Evolutionary conservation across 306 rosid genomes (phyloP), one percentile per base, ranked within the genome.

Genomic region (Styphnolobium japonicum): DNA sequence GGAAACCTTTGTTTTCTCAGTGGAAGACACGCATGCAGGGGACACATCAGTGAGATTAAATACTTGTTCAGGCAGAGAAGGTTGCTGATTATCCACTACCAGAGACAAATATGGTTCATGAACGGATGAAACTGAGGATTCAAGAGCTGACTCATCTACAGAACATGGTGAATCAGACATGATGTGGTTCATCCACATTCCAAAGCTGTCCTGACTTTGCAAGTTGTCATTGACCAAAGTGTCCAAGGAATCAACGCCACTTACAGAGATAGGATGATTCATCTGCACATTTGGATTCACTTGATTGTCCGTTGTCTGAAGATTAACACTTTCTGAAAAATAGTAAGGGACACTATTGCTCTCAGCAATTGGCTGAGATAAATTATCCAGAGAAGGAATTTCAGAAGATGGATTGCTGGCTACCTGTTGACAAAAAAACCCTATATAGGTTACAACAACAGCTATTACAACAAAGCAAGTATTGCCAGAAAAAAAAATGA

Each of bases 141-240:
- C 96, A 31, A 75, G 79, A 63, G 72, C 84, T 36, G 90, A 78
- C 64, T 84, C 91, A 65, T 85, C 87, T 37, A 61, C 82, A 67
- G 96, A 87, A 73, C 86, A 85, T 1, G 93, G 77, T 62, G 96
- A 85, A 52, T 88, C 94, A 15, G 80, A 77, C 74, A 90, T 80
- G 8, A 96, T 77, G 49, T 86, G 43, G 69, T 80, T 88, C 75
- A 91, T 82, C 97, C 98, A 96, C 86, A 84, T 88, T 81, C 97
- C 97, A 77, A 96, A 93, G 85, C 97, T 96, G 82, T 87, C 94
- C 92, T 91, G 97, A 75, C 91, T 88, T 66, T 84, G 90, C 90
- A 95, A 85, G 77, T 85, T 83, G 21, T 71, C 87, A 81, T 81
- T 78, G 64, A 71, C 86, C 82, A 75, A 72, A 71, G 65, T 70